Percentiles rank a stretch among this genome's conserved stretches.
These are phyloP conservation scores for Emericellopsis atlantica DNA, from an alignment of 2,329 filamentous ascomycete species.

Conservation along the genomic window DNA sequence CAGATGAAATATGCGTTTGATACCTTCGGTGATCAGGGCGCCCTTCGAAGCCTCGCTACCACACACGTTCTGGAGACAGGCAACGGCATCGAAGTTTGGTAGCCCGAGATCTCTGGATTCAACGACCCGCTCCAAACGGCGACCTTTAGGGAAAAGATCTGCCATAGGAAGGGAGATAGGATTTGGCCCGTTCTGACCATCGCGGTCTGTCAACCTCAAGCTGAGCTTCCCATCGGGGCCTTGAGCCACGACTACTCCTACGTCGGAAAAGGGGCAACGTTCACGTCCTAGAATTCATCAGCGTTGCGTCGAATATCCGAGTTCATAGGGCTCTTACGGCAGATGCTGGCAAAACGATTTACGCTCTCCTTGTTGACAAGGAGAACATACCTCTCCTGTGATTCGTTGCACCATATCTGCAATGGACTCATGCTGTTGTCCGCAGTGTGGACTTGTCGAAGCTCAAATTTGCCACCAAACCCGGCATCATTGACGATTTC, in stretches of 20 bases:
- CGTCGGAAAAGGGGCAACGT: conserved; percentile 83
- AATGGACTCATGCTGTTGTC: conserved; percentile 89
- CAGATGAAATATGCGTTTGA: conserved; percentile 69
- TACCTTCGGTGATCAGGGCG: conserved; percentile 49
- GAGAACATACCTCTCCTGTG: conserved; percentile 91
- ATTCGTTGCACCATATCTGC: conserved; percentile 96
- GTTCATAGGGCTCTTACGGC: conserved; percentile 26
- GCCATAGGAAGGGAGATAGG: conserved; percentile 87
- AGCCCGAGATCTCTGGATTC: conserved; percentile 56
- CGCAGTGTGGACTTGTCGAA: conserved; percentile 85
- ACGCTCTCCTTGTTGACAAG: conserved; percentile 72
- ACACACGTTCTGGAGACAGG: conserved; percentile 53
- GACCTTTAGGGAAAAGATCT: conserved; percentile 75
- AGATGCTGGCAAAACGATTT: conserved; percentile 60
- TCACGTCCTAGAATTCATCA: conserved; percentile 48
- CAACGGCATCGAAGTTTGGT: conserved; percentile 56
- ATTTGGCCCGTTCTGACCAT: conserved; percentile 59
- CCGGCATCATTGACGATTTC: conserved; percentile 88
- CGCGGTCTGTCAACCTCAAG: conserved; percentile 70
- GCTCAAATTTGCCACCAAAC: conserved; percentile 80
- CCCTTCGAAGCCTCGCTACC: conserved; percentile 37
- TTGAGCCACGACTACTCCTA: conserved; percentile 60
- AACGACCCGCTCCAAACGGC: conserved; percentile 67
- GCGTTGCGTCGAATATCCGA: conserved; percentile 3
- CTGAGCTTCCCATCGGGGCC: conserved; percentile 52